Evolutionary conservation across 176 grass and related monocot genomes (phyloP).

Genomic region (Carex cristatella): DNA sequence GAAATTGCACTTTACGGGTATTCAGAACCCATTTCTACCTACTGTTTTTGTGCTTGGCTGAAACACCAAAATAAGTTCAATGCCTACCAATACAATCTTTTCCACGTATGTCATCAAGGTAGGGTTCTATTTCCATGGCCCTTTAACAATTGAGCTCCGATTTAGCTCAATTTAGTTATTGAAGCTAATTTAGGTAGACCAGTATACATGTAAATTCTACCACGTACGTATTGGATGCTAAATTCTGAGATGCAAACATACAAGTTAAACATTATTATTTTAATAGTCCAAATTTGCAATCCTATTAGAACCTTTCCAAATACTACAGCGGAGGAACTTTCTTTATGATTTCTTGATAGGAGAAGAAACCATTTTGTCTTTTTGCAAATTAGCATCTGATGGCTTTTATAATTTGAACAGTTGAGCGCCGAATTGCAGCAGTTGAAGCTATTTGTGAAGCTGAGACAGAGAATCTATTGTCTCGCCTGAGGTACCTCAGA

Average conservation of each 20-base stretch:
- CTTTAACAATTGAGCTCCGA: neutral
- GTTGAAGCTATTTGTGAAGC: slow-evolving; percentile 50
- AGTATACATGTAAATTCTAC: neutral
- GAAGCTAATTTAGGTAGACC: neutral
- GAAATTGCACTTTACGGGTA: neutral
- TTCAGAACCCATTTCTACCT: neutral
- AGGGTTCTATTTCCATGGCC: neutral
- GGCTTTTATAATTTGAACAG: slow-evolving; percentile 33
- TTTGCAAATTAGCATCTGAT: neutral
- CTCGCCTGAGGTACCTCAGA: slow-evolving; percentile 32
- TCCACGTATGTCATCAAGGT: neutral
- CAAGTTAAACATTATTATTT: neutral
- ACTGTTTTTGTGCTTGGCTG: neutral
- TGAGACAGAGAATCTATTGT: slow-evolving; percentile 52
- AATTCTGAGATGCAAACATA: neutral
- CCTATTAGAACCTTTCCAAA: neutral
- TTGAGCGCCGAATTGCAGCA: slow-evolving; percentile 40
- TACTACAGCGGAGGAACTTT: neutral
- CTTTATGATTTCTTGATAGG: neutral
- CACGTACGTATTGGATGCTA: neutral
- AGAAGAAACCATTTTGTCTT: neutral
- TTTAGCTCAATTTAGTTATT: neutral
- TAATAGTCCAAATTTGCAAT: neutral
- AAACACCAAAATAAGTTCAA: neutral
- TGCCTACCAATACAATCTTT: neutral